Base-by-base conservation (phyloP, 805 yeast genomes). In the Starmerella bombicola region DNA sequence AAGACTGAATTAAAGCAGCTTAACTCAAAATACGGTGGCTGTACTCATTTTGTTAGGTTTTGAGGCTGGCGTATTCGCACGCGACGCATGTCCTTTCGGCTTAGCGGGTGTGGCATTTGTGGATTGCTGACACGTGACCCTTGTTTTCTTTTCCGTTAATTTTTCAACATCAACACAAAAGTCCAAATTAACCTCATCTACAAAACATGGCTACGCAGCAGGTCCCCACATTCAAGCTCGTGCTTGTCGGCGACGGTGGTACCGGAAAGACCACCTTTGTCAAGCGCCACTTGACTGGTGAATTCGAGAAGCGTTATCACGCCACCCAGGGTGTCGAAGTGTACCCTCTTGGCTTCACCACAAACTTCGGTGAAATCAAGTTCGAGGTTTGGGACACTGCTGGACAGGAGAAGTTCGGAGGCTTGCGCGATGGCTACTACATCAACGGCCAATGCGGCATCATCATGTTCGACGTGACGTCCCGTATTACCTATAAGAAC, bases 371-470 rank as follows among this genome's bases (percentile, higher is more conserved):
- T 70, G 95, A 88, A 70, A 84, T 91, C 70, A 88, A 83, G 68
- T 91, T 91, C 68, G 96, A 91, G 65, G 96, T 91, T 59, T 91
- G 99, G 99, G 99, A 91, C 68, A 91, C 99, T 42, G 99, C 99
- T 45, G 99, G 99, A 52, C 99, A 91, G 74, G 99, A 91, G 71
- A 91, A 91, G 71, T 91, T 91, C 57, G 99, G 99, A 68, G 98
- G 99, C 58, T 74, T 91, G 62, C 86, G 99, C 75, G 99, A 91
- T 63, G 99, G 99, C 64, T 91, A 91, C 74, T 91, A 91, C 71
- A 91, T 91, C 67, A 88, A 91, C 66, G 99, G 98, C 63, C 95
- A 91, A 71, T 91, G 98, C 76, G 99, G 97, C 71, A 91, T 91
- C 72, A 91, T 91, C 67, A 91, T 91, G 99, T 91, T 91, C 65